phyloP scores from a whole-genome alignment of 1,284 basidiomycete species.

The Apiotrichum montevideense region DNA sequence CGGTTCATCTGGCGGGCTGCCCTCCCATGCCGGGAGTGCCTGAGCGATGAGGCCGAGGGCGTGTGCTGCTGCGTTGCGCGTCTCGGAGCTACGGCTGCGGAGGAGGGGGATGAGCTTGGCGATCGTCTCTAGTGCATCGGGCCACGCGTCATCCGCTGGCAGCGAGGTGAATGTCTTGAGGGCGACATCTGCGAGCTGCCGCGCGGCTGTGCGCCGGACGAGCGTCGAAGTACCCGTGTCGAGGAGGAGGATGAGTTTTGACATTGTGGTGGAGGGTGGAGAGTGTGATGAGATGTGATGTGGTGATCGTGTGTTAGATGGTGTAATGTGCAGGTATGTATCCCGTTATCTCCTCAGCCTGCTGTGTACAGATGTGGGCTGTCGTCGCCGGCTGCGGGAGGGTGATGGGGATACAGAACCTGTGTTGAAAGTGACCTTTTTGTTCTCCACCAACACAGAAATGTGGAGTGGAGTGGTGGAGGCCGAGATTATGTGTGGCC shows the following conservation, averaged over 20 bases:
- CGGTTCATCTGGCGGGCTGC: conserved; percentile 3
- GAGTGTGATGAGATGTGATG: neutral
- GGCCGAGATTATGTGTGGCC: too few species aligned
- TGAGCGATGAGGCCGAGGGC: conserved; percentile 41
- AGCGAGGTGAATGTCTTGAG: conserved; percentile 34
- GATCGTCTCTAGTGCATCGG: conserved; percentile 42
- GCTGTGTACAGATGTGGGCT: too few species aligned
- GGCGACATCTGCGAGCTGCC: conserved; percentile 44
- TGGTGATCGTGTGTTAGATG: too few species aligned
- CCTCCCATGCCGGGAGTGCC: conserved; percentile 9
- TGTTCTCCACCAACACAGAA: too few species aligned
- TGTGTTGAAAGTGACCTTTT: too few species aligned
- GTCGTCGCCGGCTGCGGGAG: too few species aligned
- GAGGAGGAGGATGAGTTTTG: conserved; percentile 45
- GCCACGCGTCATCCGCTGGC: conserved; percentile 40
- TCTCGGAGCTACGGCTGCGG: conserved; percentile 40
- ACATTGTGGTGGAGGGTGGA: conserved; percentile 10
- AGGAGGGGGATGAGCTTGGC: conserved; percentile 43
- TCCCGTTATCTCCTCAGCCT: too few species aligned
- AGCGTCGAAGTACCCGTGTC: conserved; percentile 45
- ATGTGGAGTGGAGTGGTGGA: too few species aligned
- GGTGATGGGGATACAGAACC: too few species aligned
- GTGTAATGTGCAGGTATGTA: too few species aligned
- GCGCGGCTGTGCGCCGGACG: conserved; percentile 45
- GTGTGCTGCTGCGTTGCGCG: conserved; percentile 42